Base-by-base conservation (phyloP, 768 basidiomycete species). In the Suillus paluster region DNA sequence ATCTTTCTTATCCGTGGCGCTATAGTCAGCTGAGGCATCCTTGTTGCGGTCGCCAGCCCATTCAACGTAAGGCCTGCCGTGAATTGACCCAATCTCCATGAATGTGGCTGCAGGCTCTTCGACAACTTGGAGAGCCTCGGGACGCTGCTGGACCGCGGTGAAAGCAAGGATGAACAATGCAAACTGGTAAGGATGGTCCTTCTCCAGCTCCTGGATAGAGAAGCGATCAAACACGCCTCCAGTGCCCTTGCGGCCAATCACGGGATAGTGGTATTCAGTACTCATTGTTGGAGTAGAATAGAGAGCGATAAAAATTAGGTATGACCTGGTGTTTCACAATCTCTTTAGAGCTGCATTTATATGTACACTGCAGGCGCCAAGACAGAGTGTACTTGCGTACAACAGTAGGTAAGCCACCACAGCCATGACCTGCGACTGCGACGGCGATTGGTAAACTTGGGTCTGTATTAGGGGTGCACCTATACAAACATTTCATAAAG, bases 151-250 rank as follows among this genome's bases (percentile, higher is more conserved):
- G 17, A 67, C 34, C 4, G 59, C 57, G 17, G 58, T 63, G 57
- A 60, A 74, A 36, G 69, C 63, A 19, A 72, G 64, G 59, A 72
- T 27, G 25, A 72, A 72, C 34, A 72, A 68, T 6, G 73, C 50
- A 59, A 73, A 72, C 33, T 72, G 71, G 59, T 68, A 60, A 4
- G 70, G 68, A n/a, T 68, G 64, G 5, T 64, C 52, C 4, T 21
- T 56, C 48, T 57, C 17, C 55, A 73, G 52, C 30, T 67, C 64
- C 49, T 74, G 53, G 55, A 73, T 58, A 11, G 67, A 61, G 36
- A 74, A 53, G 58, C 72, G 71, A 41, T 70, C 64, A 39, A 64
- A 69, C 33, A 54, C 39, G 21, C 54, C 58, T 14, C 65, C 57
- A n/a, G 63, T 63, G 45, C 60, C 60, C 33, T 45, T 63, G 33